A percentile compares a stretch with the other conserved stretches of the same genome.
phyloP scores from a whole-genome alignment of 164 flowering plant species.

The Kalanchoe fedtschenkoi region DNA sequence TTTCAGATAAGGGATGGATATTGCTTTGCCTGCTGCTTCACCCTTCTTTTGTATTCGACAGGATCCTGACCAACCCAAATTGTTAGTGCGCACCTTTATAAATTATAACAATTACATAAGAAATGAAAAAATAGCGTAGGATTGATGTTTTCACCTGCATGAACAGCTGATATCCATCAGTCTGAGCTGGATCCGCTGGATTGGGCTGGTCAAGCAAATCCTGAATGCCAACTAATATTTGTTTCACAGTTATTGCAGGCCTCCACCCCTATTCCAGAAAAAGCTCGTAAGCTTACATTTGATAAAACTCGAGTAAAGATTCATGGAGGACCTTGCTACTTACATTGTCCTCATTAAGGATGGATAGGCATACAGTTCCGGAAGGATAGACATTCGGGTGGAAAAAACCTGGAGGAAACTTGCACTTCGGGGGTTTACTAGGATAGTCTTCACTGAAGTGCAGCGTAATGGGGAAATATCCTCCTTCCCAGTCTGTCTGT shows the following conservation, averaged over 20 bases:
- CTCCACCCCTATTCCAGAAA: slow-evolving; percentile 65
- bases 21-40: slow-evolving; percentile 64
- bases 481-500: slow-evolving; percentile 99
- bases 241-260: slow-evolving; percentile 95
- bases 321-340: slow-evolving; percentile 17
- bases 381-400: slow-evolving; percentile 98
- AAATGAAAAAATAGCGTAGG: neutral
- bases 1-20: slow-evolving; percentile 53
- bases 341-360: slow-evolving; percentile 91
- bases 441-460: slow-evolving; percentile 92
- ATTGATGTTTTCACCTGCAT: slow-evolving; percentile 43
- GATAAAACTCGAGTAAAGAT: neutral
- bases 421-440: slow-evolving; percentile 95
- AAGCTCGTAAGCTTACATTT: neutral
- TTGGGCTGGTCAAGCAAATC: slow-evolving; percentile 88
- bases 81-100: neutral
- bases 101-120: neutral
- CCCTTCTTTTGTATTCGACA: slow-evolving; percentile 63
- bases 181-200: slow-evolving; percentile 91
- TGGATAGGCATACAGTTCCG: slow-evolving; percentile 91
- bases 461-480: slow-evolving; percentile 66
- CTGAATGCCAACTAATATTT: slow-evolving; percentile 84
- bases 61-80: slow-evolving; percentile 33
- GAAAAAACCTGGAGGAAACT: slow-evolving; percentile 84
- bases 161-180: slow-evolving; percentile 86